These are phyloP conservation scores for Heliamphora exappendiculata DNA, from an alignment of 148 eudicot species.

Conservation along the genomic window DNA sequence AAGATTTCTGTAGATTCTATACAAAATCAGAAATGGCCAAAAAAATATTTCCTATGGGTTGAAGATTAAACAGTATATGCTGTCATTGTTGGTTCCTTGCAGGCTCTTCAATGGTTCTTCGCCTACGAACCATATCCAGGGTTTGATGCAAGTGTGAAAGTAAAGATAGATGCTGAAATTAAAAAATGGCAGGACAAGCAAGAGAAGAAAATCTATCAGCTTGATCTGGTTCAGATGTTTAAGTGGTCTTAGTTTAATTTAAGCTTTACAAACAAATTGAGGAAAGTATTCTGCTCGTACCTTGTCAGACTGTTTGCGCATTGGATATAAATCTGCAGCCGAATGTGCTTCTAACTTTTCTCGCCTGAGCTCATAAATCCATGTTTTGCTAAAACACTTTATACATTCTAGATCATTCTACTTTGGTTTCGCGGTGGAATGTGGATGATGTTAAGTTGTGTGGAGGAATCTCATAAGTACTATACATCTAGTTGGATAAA, in stretches of 20 bases:
- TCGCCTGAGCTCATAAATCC: not conserved
- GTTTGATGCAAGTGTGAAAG: constrained; percentile 53
- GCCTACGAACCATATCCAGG: constrained; percentile 94
- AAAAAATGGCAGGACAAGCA: constrained; percentile 65
- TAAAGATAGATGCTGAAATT: constrained; percentile 50
- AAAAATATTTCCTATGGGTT: not conserved
- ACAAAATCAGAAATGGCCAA: not conserved
- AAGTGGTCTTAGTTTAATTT: not conserved
- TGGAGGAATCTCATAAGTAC: too few species aligned
- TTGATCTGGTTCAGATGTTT: not conserved
- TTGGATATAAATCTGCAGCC: not conserved
- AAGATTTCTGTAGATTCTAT: constrained; percentile 2
- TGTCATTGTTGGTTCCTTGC: constrained; percentile 10
- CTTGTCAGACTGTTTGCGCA: not conserved
- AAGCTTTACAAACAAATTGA: not conserved
- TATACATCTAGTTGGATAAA: too few species aligned
- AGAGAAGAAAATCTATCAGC: constrained; percentile 36
- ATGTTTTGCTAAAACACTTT: not conserved
- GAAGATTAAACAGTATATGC: not conserved
- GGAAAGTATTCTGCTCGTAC: not conserved
- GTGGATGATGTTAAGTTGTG: too few species aligned
- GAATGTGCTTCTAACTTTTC: not conserved
- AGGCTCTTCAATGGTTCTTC: constrained; percentile 53
- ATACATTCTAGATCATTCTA: not conserved
- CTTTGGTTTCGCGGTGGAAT: not conserved